Conservation (phyloP, 1,139 yeast species). For the Pichia inconspicua region DNA sequence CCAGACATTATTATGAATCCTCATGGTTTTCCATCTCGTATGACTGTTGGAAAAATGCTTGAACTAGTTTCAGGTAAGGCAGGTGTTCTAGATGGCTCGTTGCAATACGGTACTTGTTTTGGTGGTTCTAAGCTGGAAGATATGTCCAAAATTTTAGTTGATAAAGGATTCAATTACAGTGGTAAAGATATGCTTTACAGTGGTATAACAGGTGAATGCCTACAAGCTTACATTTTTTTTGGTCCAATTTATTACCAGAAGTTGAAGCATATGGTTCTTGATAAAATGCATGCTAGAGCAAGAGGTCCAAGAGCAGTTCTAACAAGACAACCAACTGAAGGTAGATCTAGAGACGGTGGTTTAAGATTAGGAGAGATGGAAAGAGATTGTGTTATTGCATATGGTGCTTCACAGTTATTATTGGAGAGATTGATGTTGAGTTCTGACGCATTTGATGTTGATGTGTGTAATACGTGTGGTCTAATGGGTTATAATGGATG, state of each 20-base stretch:
- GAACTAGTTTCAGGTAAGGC: slow-evolving; percentile 96
- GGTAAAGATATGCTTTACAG: slow-evolving; percentile 97
- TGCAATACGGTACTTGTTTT: slow-evolving; percentile 96
- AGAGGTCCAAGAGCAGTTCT: slow-evolving; percentile 98
- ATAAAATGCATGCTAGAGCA: slow-evolving; percentile 99
- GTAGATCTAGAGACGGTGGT: slow-evolving; percentile 99
- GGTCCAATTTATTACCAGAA: slow-evolving; percentile 98
- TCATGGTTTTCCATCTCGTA: slow-evolving; percentile 98
- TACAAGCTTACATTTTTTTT: slow-evolving; percentile 95
- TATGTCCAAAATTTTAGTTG: slow-evolving; percentile 87
- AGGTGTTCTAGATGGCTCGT: slow-evolving; percentile 84
- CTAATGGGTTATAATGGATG: slow-evolving; percentile 95
- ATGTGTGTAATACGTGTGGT: slow-evolving; percentile 92
- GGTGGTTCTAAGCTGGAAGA: slow-evolving; percentile 95
- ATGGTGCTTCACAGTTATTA: slow-evolving; percentile 93
- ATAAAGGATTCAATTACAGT: slow-evolving; percentile 86
- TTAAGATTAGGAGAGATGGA: slow-evolving; percentile 99
- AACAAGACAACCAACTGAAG: slow-evolving; percentile 98
- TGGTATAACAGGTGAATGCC: slow-evolving; percentile 97
- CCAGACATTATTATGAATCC: slow-evolving; percentile 99
- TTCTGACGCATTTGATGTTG: slow-evolving; percentile 96
- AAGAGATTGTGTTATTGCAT: slow-evolving; percentile 98
- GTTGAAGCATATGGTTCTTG: slow-evolving; percentile 97
- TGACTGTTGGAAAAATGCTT: slow-evolving; percentile 99
- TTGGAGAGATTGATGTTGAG: slow-evolving; percentile 93